Evolutionary conservation across 371 early-diverging fungal species (phyloP).

Genomic region (Antonospora locustae): DNA sequence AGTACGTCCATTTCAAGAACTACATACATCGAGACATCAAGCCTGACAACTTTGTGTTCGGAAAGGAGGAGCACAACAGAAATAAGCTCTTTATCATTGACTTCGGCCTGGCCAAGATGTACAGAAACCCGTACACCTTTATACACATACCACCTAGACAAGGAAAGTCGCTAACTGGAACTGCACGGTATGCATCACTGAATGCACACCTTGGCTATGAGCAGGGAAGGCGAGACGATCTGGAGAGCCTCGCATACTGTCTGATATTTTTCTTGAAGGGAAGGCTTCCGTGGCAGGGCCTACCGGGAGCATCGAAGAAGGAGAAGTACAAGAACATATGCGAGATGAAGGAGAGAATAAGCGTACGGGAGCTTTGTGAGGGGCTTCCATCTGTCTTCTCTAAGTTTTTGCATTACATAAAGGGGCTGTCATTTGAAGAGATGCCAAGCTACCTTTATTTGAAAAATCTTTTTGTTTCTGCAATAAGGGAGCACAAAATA

Average conservation of each 20-base stretch:
- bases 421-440: slow-evolving; percentile 86
- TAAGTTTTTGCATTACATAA: slow-evolving; percentile 83
- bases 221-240: slow-evolving; percentile 94
- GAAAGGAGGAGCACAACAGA: slow-evolving; percentile 66
- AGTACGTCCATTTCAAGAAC: slow-evolving; percentile 85
- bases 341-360: slow-evolving; percentile 94
- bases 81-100: slow-evolving; percentile 94
- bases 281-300: slow-evolving; percentile 95
- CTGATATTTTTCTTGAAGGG: slow-evolving; percentile 96
- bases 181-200: slow-evolving; percentile 92
- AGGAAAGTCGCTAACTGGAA: slow-evolving; percentile 93
- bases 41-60: slow-evolving; percentile 98
- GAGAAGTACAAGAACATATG: slow-evolving; percentile 96
- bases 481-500: slow-evolving; percentile 70
- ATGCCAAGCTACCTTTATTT: slow-evolving; percentile 93
- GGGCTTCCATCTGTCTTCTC: slow-evolving; percentile 83
- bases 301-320: slow-evolving; percentile 86
- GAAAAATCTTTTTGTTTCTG: slow-evolving; percentile 76
- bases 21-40: slow-evolving; percentile 95
- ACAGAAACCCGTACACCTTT: slow-evolving; percentile 80
- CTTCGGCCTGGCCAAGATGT: slow-evolving; percentile 94
- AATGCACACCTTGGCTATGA: slow-evolving; percentile 93
- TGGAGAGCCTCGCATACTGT: slow-evolving; percentile 92
- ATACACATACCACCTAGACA: slow-evolving; percentile 88
- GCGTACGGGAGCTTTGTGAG: slow-evolving; percentile 76